A percentile compares a stretch with the other conserved stretches of the same genome.
Conservation (phyloP, 352 stramenopile genomes). For the Phytophthora melonis region DNA sequence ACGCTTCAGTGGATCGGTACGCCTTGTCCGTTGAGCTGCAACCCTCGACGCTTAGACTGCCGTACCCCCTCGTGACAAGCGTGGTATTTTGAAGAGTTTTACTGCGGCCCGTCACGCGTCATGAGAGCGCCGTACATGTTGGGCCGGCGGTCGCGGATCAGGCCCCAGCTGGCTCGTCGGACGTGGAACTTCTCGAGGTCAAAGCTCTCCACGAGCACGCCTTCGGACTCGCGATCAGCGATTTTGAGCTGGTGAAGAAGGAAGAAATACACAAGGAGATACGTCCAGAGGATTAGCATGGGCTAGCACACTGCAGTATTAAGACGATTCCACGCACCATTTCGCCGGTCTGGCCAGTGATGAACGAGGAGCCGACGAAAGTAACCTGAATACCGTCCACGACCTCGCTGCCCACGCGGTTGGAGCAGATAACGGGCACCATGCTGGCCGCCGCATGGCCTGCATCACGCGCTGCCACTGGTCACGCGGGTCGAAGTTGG, state of each 20-base stretch:
- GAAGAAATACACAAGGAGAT: not conserved
- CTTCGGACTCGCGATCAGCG: conserved; percentile 86
- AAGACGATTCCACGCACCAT: conserved; percentile 57
- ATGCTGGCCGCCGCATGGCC: conserved; percentile 91
- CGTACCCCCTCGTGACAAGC: conserved; percentile 9
- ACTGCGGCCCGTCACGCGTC: conserved; percentile 78
- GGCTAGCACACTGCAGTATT: not conserved
- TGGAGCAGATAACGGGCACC: conserved; percentile 92
- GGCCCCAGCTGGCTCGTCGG: conserved; percentile 86
- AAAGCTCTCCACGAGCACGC: conserved; percentile 89
- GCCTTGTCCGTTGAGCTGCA: conserved; percentile 8
- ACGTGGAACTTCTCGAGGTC: conserved; percentile 89
- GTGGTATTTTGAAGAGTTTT: conserved; percentile 14
- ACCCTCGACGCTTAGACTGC: conserved; percentile 12
- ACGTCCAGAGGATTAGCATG: conserved; percentile 8
- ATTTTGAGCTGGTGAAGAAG: conserved; percentile 89
- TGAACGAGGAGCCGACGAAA: conserved; percentile 95
- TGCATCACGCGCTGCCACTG: conserved; percentile 95
- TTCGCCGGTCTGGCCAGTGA: conserved; percentile 91
- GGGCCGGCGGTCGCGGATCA: conserved; percentile 88
- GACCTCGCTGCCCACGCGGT: conserved; percentile 88
- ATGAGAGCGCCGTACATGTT: conserved; percentile 84
- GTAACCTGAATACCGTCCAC: conserved; percentile 85
- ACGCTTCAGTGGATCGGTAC: conserved; percentile 15
- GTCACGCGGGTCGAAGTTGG: conserved; percentile 85